A percentile compares a stretch with the other conserved stretches of the same genome.
Conservation (phyloP, 352 stramenopile genomes). For the Globisporangium uncinulatum region DNA sequence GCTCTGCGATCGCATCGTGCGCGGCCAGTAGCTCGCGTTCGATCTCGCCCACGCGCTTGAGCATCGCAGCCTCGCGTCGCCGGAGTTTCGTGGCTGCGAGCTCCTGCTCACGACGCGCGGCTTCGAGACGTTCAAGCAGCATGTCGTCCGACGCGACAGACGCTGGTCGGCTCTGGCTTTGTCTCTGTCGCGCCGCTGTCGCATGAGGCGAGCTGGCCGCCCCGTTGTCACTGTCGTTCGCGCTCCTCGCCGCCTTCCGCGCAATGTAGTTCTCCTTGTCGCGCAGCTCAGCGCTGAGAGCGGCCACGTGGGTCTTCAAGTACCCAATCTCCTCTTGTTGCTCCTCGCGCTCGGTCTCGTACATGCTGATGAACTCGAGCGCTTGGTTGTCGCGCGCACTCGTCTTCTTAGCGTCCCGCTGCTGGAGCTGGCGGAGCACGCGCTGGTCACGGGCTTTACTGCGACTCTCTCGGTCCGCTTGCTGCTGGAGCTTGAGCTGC, state of each 20-base stretch:
- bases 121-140: conserved; percentile 70
- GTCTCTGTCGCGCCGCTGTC: not conserved
- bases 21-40: conserved; percentile 63
- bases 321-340: conserved; percentile 70
- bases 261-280: conserved; percentile 77
- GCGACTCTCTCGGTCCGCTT: conserved; percentile 66
- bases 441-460: conserved; percentile 50
- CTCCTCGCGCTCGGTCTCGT: conserved; percentile 64
- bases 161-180: not conserved
- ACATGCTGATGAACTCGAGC: conserved; percentile 65
- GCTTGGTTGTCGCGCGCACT: conserved; percentile 56
- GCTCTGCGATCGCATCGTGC: conserved; percentile 52
- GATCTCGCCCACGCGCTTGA: conserved; percentile 74
- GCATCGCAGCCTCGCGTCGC: conserved; percentile 61
- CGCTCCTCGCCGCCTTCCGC: conserved; percentile 16
- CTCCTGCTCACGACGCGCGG: conserved; percentile 68
- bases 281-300: conserved; percentile 62
- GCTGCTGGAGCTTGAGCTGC: conserved; percentile 76
- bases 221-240: conserved; percentile 3
- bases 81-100: conserved; percentile 49
- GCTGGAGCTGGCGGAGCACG: conserved; percentile 59
- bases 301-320: conserved; percentile 51
- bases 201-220: not conserved
- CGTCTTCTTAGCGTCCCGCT: conserved; percentile 50
- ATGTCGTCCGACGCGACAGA: conserved; percentile 56